Conservation (phyloP, 345 rosid genomes). For the Sisymbrium altissimum region DNA sequence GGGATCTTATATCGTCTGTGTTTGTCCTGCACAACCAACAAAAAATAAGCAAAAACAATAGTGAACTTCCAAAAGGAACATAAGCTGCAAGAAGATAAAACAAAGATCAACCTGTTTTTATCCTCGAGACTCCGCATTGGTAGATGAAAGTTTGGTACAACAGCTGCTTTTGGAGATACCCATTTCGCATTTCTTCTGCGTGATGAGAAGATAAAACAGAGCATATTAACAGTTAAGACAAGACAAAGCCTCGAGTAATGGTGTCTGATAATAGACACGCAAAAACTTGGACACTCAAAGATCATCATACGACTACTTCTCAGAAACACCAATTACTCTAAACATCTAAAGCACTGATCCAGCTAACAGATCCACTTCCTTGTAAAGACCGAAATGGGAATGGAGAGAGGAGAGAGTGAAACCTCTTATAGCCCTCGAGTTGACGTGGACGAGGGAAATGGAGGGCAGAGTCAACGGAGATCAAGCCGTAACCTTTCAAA, state of each 20-base stretch:
- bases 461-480: conserved; percentile 37
- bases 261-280: background rate
- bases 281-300: background rate
- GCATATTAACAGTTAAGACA: background rate
- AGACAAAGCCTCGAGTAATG: background rate
- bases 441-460: conserved; percentile 37
- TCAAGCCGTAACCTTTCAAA: conserved; percentile 40
- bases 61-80: background rate
- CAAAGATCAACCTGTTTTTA: conserved; percentile 51
- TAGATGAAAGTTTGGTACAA: conserved; percentile 61
- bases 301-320: background rate
- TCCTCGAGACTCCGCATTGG: conserved; percentile 82
- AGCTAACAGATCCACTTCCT: background rate
- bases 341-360: background rate
- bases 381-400: background rate
- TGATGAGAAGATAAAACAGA: conserved; percentile 5
- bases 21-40: conserved; percentile 51
- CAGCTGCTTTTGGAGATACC: conserved; percentile 62
- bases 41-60: background rate
- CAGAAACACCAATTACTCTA: background rate
- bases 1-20: conserved; percentile 62
- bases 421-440: conserved; percentile 43
- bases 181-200: conserved; percentile 46
- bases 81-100: background rate
- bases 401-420: background rate